Conservation (phyloP, 2,329 filamentous ascomycete genomes). For the Gyromitra esculenta region DNA sequence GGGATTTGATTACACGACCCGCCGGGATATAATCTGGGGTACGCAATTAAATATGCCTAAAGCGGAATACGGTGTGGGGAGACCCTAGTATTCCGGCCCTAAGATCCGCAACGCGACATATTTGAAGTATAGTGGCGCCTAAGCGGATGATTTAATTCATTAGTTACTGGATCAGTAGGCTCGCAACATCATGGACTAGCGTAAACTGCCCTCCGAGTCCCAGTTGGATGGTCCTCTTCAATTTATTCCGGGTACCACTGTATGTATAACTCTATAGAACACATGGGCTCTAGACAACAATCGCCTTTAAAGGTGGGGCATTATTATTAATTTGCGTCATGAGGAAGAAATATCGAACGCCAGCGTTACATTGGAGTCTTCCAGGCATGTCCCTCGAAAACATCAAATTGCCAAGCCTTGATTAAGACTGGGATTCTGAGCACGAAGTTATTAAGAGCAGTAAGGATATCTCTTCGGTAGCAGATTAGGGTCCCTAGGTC, state of each 20-base stretch:
- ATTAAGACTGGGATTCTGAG: background rate
- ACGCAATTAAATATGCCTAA: constrained; percentile 15
- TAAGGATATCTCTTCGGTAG: constrained; percentile 32
- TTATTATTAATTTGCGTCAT: constrained; percentile 12
- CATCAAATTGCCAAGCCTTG: constrained; percentile 4
- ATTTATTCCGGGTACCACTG: constrained; percentile 23
- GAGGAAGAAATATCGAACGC: background rate
- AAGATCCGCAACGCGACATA: constrained; percentile 43
- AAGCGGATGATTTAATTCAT: constrained; percentile 7
- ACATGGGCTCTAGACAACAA: constrained; percentile 15
- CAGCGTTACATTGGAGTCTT: too few relatives aligned
- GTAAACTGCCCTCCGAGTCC: constrained; percentile 13
- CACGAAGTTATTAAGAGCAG: constrained; percentile 7
- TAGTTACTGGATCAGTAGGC: background rate
- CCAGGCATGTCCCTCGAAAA: background rate
- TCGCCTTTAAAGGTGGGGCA: constrained; percentile 5
- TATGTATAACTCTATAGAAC: constrained; percentile 4
- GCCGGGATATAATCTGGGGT: constrained; percentile 30
- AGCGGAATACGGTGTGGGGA: constrained; percentile 34
- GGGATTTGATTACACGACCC: constrained; percentile 13
- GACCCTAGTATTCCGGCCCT: constrained; percentile 45
- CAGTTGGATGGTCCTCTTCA: constrained; percentile 25
- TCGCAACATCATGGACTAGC: background rate
- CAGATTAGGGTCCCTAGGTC: constrained; percentile 18
- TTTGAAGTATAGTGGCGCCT: background rate